Evolutionary conservation across 306 rosid genomes (phyloP).

Genomic region (Geum urbanum): DNA sequence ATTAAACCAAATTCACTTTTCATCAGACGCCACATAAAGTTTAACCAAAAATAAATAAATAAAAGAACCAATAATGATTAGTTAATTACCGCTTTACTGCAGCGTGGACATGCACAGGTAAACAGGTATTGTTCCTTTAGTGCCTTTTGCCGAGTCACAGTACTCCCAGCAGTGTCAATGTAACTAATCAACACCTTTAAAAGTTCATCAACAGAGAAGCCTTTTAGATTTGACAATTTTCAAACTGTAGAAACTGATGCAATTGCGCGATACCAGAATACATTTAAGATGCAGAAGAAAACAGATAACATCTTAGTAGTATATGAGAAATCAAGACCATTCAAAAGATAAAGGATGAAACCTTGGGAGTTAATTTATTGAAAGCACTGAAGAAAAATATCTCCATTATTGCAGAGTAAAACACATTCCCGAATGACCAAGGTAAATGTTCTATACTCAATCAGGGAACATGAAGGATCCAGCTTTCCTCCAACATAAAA

Average conservation of each 20-base stretch:
- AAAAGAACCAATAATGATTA: neutral
- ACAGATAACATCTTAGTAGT: neutral
- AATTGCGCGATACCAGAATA: neutral
- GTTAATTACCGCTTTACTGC: constrained; percentile 59
- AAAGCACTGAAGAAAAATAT: neutral
- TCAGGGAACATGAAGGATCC: neutral
- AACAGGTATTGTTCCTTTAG: constrained; percentile 79
- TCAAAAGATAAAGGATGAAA: constrained; percentile 7
- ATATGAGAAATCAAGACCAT: neutral
- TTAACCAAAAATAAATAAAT: neutral
- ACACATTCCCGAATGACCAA: neutral
- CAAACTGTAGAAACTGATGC: neutral
- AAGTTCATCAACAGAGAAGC: constrained; percentile 20
- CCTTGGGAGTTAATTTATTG: neutral
- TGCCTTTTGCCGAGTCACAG: constrained; percentile 74
- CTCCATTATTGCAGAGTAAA: neutral
- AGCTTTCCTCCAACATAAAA: neutral
- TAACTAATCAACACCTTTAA: constrained; percentile 79
- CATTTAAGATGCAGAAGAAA: neutral
- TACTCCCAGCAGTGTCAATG: constrained; percentile 86
- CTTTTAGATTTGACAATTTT: constrained; percentile 19
- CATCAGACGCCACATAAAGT: neutral
- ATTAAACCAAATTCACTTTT: constrained; percentile 36
- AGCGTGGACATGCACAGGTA: constrained; percentile 69
- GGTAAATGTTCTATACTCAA: neutral